Evolutionary conservation across 2,329 filamentous ascomycete genomes (phyloP).

Genomic region (Aspergillus luchuensis): DNA sequence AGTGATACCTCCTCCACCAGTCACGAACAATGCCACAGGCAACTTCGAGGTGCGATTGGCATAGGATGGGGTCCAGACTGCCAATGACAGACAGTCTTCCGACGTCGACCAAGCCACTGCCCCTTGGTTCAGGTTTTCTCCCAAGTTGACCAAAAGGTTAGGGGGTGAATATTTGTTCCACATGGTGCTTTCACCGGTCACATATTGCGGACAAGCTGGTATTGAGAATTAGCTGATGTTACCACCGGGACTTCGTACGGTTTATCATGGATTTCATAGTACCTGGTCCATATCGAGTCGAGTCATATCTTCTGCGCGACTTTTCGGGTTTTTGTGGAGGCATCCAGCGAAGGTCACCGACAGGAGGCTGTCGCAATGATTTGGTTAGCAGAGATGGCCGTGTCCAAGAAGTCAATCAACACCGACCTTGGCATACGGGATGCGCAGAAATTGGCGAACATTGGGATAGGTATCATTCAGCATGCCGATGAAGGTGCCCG

Average conservation of each 20-base stretch:
- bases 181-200: neutral
- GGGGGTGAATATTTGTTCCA: neutral
- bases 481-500: constrained; percentile 33
- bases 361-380: neutral
- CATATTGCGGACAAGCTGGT: constrained; percentile 31
- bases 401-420: too few species aligned
- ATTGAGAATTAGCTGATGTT: neutral
- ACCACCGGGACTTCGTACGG: too few species aligned
- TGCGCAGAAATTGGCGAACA: constrained; percentile 42
- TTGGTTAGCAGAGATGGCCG: neutral
- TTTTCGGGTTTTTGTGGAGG: constrained; percentile 26
- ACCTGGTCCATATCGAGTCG: constrained; percentile 18
- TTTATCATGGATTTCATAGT: neutral
- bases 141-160: constrained; percentile 11
- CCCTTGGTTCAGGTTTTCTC: constrained; percentile 19
- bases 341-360: constrained; percentile 25
- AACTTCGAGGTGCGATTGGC: constrained; percentile 19
- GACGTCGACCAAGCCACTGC: constrained; percentile 25
- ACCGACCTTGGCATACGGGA: constrained; percentile 38
- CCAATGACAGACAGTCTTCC: constrained; percentile 49
- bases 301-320: constrained; percentile 21
- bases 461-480: constrained; percentile 37
- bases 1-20: constrained; percentile 26
- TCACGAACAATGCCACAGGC: constrained; percentile 27
- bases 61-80: constrained; percentile 45